phyloP scores from a whole-genome alignment of 202 grass and related monocot genomes.

The Panicum virgatum region DNA sequence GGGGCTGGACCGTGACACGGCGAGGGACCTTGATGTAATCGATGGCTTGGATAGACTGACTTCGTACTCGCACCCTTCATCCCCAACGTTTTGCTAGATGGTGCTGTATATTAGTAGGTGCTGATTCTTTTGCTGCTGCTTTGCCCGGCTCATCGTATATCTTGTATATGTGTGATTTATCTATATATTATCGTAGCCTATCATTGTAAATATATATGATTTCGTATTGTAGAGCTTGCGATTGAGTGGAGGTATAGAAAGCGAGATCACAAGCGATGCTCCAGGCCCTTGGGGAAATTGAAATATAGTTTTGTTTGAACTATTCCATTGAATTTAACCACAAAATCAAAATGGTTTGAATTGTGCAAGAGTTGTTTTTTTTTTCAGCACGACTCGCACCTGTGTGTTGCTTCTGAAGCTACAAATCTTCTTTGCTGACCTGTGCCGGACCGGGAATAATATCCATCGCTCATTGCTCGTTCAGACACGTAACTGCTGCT shows the following conservation, averaged over 20 bases:
- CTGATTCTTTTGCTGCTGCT: constrained; percentile 34
- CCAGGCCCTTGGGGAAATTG: not conserved
- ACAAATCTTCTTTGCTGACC: not conserved
- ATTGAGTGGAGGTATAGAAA: constrained; percentile 31
- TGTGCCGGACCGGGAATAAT: not conserved
- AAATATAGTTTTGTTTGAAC: not conserved
- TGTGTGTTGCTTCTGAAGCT: too few species aligned
- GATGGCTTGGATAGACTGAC: constrained; percentile 72
- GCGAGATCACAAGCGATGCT: constrained; percentile 10
- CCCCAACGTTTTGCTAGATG: constrained; percentile 57
- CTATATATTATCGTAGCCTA: constrained; percentile 2
- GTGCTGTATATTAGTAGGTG: not conserved
- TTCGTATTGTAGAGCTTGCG: not conserved
- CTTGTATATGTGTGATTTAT: constrained; percentile 37
- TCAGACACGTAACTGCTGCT: not conserved
- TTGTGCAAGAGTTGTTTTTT: not conserved
- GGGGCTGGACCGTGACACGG: constrained; percentile 36
- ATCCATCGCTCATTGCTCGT: not conserved
- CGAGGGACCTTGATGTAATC: constrained; percentile 78
- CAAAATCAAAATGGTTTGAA: not conserved
- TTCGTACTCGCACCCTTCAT: constrained; percentile 25
- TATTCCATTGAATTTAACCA: not conserved
- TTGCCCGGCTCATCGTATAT: constrained; percentile 8
- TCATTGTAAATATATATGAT: constrained; percentile 27
- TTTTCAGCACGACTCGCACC: not conserved